Evolutionary conservation across 1,284 basidiomycete genomes (phyloP).

Genomic region (Rhodotorula sp.): DNA sequence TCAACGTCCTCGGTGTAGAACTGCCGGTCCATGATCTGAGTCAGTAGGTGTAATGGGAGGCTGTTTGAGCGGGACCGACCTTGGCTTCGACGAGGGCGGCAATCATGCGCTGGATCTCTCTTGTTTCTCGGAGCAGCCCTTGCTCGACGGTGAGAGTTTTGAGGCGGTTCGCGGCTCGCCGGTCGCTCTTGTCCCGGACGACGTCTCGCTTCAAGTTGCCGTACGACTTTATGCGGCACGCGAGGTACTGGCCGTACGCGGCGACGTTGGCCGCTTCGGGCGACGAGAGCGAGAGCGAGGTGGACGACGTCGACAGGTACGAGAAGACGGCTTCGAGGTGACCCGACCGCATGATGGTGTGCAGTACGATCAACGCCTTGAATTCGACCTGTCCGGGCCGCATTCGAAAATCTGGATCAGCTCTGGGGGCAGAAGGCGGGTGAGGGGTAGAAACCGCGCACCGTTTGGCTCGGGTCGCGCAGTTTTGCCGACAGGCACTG

Average conservation of each 20-base stretch:
- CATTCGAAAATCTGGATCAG: no score
- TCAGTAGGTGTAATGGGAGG: not conserved
- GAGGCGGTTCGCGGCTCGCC: constrained; percentile 57
- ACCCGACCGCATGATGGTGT: constrained; percentile 92
- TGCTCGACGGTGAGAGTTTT: constrained; percentile 93
- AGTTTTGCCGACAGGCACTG: constrained; percentile 78
- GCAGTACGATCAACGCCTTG: constrained; percentile 91
- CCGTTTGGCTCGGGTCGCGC: constrained; percentile 83
- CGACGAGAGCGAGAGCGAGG: constrained; percentile 23
- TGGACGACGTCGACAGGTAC: constrained; percentile 25
- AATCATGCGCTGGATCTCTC: constrained; percentile 83
- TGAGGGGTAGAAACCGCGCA: constrained; percentile 52
- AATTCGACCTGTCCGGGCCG: constrained; percentile 72
- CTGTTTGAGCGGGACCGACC: constrained; percentile 54
- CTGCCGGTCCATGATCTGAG: constrained; percentile 50
- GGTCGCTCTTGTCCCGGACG: constrained; percentile 79
- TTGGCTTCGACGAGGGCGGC: constrained; percentile 81
- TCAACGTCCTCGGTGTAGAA: constrained; percentile 92
- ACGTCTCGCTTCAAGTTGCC: constrained; percentile 90
- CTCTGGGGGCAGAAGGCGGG: not conserved
- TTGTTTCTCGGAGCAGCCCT: constrained; percentile 87
- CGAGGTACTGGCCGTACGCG: constrained; percentile 84
- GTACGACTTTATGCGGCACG: constrained; percentile 83
- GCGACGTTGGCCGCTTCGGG: constrained; percentile 79
- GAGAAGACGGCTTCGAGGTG: constrained; percentile 82